Evolutionary conservation across 345 rosid genomes (phyloP).

Genomic region (Aethionema arabicum): DNA sequence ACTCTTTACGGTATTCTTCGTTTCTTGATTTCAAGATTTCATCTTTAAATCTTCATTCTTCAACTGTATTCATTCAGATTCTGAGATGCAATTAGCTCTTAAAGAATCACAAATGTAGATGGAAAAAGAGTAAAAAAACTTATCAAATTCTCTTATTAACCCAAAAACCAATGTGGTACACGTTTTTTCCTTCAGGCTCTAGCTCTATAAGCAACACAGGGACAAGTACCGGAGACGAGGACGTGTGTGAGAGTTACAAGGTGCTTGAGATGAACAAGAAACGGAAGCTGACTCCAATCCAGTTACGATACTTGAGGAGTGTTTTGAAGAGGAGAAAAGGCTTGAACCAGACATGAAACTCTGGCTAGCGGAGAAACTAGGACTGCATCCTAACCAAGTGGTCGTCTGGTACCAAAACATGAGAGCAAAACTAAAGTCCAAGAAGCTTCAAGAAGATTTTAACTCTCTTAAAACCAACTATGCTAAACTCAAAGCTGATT

Average conservation of each 20-base stretch:
- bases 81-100: background rate
- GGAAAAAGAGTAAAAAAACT: background rate
- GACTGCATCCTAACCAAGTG: constrained; percentile 76
- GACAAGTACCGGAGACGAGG: constrained; percentile 20
- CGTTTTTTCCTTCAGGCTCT: constrained; percentile 23
- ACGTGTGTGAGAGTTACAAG: constrained; percentile 25
- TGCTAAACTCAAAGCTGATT: constrained; percentile 58
- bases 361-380: constrained; percentile 66
- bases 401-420: constrained; percentile 86
- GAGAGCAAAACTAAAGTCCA: constrained; percentile 69
- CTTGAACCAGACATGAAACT: constrained; percentile 75
- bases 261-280: constrained; percentile 43
- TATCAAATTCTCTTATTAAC: constrained; percentile 8
- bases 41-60: background rate
- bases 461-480: constrained; percentile 49
- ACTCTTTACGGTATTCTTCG: constrained; percentile 14
- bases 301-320: constrained; percentile 68
- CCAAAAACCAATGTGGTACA: background rate
- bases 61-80: constrained; percentile 12
- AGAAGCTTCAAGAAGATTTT: constrained; percentile 63
- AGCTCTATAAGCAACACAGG: constrained; percentile 30
- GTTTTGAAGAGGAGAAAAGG: constrained; percentile 63
- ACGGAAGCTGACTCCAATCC: constrained; percentile 57
- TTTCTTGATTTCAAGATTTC: background rate
- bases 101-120: background rate